A percentile compares a stretch with the other conserved stretches of the same genome.
phyloP scores from a whole-genome alignment of 1,284 basidiomycete genomes.

The Austroboletus rostrupii region DNA sequence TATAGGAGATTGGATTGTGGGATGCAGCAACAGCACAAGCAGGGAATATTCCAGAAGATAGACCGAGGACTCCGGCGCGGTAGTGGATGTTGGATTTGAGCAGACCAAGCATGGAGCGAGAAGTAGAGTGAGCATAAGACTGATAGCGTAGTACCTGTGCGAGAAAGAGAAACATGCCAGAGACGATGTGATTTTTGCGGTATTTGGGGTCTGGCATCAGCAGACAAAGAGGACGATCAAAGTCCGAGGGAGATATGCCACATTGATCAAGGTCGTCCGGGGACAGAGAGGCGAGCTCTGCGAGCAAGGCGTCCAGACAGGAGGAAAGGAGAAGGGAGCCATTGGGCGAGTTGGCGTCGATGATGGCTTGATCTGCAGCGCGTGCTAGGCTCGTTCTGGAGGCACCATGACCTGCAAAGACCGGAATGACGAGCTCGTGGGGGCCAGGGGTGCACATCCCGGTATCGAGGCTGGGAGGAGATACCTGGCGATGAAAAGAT shows the following conservation, averaged over 20 bases:
- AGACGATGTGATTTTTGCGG: slow-evolving; percentile 46
- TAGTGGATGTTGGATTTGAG: slow-evolving; percentile 33
- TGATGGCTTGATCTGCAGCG: slow-evolving; percentile 37
- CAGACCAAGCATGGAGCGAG: slow-evolving; percentile 34
- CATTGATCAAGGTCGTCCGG: slow-evolving; percentile 31
- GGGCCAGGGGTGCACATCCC: slow-evolving; percentile 7
- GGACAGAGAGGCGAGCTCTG: slow-evolving; percentile 45
- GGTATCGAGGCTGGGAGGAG: not conserved
- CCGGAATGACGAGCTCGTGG: slow-evolving; percentile 33
- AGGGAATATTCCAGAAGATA: slow-evolving; percentile 60
- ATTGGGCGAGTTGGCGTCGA: slow-evolving; percentile 35
- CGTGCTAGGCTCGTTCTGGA: slow-evolving; percentile 32
- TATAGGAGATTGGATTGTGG: slow-evolving; percentile 36
- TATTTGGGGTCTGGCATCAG: slow-evolving; percentile 35
- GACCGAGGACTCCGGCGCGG: slow-evolving; percentile 46
- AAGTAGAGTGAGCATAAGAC: slow-evolving; percentile 34
- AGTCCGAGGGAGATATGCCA: slow-evolving; percentile 42
- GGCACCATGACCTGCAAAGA: slow-evolving; percentile 58
- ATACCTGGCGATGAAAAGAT: slow-evolving; percentile 9
- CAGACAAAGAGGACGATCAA: slow-evolving; percentile 37
- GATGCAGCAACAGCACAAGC: slow-evolving; percentile 54
- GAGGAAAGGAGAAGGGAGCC: slow-evolving; percentile 45
- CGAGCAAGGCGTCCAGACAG: slow-evolving; percentile 47
- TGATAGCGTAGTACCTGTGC: slow-evolving; percentile 53
- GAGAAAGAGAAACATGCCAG: slow-evolving; percentile 47